Conservation (phyloP, 2,329 filamentous ascomycete genomes). For the Cryphonectria naterciae region DNA sequence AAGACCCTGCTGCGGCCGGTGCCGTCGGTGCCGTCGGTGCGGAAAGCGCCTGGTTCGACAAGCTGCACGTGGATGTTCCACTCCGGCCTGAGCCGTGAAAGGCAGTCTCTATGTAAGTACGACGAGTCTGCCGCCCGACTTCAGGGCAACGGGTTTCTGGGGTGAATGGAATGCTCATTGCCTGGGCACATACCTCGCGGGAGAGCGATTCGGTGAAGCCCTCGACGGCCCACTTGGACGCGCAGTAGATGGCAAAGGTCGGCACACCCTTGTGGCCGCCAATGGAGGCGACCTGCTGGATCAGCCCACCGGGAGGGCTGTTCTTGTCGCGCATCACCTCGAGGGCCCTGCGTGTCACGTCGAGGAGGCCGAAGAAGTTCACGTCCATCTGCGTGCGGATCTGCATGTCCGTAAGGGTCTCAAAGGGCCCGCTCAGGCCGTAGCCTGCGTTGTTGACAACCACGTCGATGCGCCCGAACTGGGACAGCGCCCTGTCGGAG, state of each 20-base stretch:
- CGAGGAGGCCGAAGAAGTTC: conserved; percentile 36
- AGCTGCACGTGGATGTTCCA: conserved; percentile 29
- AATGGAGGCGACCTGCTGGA: conserved; percentile 32
- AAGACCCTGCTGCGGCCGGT: conserved; percentile 37
- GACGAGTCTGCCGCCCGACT: conserved; percentile 15
- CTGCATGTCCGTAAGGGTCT: conserved; percentile 32
- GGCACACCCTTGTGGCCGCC: conserved; percentile 31
- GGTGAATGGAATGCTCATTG: conserved; percentile 35
- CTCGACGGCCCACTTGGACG: conserved; percentile 34
- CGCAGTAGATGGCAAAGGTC: conserved; percentile 33
- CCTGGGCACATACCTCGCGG: conserved; percentile 2
- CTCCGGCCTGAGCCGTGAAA: conserved; percentile 16
- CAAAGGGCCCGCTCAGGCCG: conserved; percentile 41
- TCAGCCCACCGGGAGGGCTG: conserved; percentile 34
- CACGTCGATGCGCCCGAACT: conserved; percentile 41
- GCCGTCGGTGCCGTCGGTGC: conserved; percentile 41
- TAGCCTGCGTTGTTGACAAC: conserved; percentile 43
- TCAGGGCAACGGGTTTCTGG: conserved; percentile 41
- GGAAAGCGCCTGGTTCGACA: conserved; percentile 58
- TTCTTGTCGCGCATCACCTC: conserved; percentile 37
- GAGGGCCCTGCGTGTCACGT: conserved; percentile 34
- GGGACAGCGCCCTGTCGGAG: conserved; percentile 38
- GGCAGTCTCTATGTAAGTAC: neutral
- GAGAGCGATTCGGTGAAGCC: conserved; percentile 33
- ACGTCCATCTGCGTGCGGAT: conserved; percentile 36